These are phyloP conservation scores for Excoecaria cochinchinensis DNA, from an alignment of 345 rosid genomes.

Conservation along the genomic window DNA sequence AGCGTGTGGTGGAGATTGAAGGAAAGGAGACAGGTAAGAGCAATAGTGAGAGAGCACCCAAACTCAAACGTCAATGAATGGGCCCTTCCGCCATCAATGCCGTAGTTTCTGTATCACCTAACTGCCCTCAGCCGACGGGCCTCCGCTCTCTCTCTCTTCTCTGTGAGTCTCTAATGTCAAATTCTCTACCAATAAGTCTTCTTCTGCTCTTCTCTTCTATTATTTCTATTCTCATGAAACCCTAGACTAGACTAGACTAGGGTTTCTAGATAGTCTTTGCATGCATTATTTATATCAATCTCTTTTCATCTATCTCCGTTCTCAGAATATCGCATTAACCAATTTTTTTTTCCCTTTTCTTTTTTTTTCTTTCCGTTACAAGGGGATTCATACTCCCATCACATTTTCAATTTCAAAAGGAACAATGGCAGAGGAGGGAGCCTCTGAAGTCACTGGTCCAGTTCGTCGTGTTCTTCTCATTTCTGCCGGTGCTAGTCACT, in stretches of 20 bases:
- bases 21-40: not conserved
- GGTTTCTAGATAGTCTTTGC: not conserved
- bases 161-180: not conserved
- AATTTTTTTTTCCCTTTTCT: no score
- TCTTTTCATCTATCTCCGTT: conserved; percentile 17
- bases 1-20: conserved; percentile 11
- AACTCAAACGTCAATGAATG: not conserved
- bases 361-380: no score
- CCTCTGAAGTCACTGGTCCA: conserved; percentile 44
- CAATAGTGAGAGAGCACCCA: not conserved
- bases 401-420: not conserved
- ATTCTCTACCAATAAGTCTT: not conserved
- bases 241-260: not conserved
- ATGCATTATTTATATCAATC: conserved; percentile 19
- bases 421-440: conserved; percentile 51
- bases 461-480: conserved; percentile 63
- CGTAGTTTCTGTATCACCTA: not conserved
- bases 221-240: not conserved
- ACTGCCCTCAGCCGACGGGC: not conserved
- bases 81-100: conserved; percentile 25
- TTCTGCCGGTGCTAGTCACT: conserved; percentile 97
- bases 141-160: not conserved
- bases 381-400: not conserved
- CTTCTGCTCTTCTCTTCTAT: not conserved
- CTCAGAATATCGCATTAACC: not conserved